Evolutionary conservation across 306 rosid genomes (phyloP).

Genomic region (Hippophae gyantsensis): DNA sequence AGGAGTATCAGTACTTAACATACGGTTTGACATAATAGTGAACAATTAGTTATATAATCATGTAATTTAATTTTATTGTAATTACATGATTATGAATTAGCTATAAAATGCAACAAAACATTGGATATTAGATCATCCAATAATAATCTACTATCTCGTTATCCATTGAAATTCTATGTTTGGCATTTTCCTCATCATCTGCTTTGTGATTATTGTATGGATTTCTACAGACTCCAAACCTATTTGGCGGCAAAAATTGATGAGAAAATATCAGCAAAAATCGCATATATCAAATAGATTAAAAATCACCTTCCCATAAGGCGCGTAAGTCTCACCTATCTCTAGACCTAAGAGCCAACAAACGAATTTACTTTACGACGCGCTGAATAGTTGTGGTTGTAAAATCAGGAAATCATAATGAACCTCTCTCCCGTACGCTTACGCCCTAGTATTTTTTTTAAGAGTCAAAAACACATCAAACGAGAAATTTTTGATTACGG

Average conservation of each 20-base stretch:
- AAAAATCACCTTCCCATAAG: background rate
- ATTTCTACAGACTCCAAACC: conserved; percentile 12
- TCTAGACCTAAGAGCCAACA: background rate
- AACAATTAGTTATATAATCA: no score
- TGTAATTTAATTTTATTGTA: no score
- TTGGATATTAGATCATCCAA: no score
- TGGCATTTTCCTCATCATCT: conserved; percentile 4
- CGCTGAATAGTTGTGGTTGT: conserved; percentile 3
- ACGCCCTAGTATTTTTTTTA: conserved; percentile 33
- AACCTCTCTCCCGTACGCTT: conserved; percentile 22
- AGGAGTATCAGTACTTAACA: no score
- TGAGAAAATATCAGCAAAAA: conserved; percentile 2
- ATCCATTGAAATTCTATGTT: background rate
- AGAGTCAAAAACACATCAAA: conserved; percentile 9
- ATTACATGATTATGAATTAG: no score
- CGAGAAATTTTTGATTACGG: conserved; percentile 15
- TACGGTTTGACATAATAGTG: no score
- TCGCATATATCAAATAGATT: background rate
- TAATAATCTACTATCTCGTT: no score
- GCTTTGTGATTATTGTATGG: background rate
- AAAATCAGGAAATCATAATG: conserved; percentile 1
- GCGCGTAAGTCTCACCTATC: conserved; percentile 22
- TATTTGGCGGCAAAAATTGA: conserved; percentile 60
- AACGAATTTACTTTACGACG: conserved; percentile 12
- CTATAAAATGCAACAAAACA: no score